phyloP scores from a whole-genome alignment of 805 yeast species.

The Helenozyma baotianmanensis region DNA sequence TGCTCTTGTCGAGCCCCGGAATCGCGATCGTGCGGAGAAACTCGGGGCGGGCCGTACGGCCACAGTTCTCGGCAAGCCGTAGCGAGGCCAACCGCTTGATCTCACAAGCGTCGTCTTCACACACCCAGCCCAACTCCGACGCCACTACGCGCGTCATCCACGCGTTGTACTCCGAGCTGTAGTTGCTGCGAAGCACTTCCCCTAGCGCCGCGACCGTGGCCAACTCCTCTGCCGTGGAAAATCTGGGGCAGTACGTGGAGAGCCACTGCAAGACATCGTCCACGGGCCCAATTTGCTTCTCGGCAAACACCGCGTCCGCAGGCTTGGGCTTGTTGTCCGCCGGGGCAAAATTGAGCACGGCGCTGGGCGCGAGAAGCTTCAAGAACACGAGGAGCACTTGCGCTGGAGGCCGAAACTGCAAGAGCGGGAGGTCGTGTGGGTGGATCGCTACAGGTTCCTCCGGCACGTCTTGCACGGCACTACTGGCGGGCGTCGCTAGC shows the following conservation, averaged over 20 bases:
- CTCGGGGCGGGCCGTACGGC: conserved; percentile 77
- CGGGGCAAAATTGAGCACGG: conserved; percentile 47
- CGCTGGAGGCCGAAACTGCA: conserved; percentile 44
- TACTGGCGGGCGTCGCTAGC: too few species aligned
- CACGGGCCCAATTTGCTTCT: conserved; percentile 31
- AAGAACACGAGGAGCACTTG: conserved; percentile 42
- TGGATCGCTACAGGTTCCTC: too few species aligned
- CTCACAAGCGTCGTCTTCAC: conserved; percentile 28
- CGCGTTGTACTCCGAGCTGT: conserved; percentile 36
- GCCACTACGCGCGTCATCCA: conserved; percentile 50
- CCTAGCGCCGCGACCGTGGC: conserved; percentile 24
- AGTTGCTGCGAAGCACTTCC: conserved; percentile 21
- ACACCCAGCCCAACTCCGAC: conserved; percentile 45
- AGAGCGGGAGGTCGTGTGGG: conserved; percentile 54
- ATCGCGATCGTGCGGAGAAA: conserved; percentile 52
- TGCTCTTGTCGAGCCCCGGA: conserved; percentile 12
- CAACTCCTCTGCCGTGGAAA: conserved; percentile 19
- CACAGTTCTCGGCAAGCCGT: conserved; percentile 76
- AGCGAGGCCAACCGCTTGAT: conserved; percentile 56
- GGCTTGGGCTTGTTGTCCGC: conserved; percentile 4
- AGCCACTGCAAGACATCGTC: conserved; percentile 44
- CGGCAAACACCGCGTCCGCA: conserved; percentile 21
- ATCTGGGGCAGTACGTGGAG: conserved; percentile 25
- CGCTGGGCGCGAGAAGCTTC: conserved; percentile 44
- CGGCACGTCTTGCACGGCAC: too few species aligned